A percentile compares a stretch with the other conserved stretches of the same genome.
Conservation (phyloP, 2,329 filamentous ascomycete species). For the Metarhizium sp. region DNA sequence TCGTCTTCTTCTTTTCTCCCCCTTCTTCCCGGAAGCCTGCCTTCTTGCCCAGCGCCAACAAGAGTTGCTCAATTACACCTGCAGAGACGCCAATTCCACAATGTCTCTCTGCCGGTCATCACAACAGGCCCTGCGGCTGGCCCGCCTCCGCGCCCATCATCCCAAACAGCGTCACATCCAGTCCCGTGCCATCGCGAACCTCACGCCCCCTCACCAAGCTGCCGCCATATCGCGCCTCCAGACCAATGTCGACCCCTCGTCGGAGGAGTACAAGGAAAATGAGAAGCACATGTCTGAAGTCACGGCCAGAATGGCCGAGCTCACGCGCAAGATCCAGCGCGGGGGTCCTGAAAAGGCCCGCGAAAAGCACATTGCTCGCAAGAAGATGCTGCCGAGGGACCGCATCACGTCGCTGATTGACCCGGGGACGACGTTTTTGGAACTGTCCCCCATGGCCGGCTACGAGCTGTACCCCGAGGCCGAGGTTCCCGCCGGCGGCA, state of each 20-base stretch:
- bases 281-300: slow-evolving; percentile 65
- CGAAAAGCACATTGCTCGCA: slow-evolving; percentile 76
- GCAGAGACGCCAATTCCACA: slow-evolving; percentile 6
- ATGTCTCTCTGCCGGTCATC: slow-evolving; percentile 42
- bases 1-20: not conserved
- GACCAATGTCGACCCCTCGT: slow-evolving; percentile 65
- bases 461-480: slow-evolving; percentile 79
- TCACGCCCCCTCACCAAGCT: slow-evolving; percentile 74
- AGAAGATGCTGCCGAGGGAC: slow-evolving; percentile 92
- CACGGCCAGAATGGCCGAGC: slow-evolving; percentile 54
- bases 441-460: slow-evolving; percentile 86
- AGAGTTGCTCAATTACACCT: not conserved
- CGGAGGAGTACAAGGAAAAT: slow-evolving; percentile 75
- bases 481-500: slow-evolving; percentile 80
- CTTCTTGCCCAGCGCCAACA: not conserved
- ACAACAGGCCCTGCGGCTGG: slow-evolving; percentile 30
- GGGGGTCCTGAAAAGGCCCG: slow-evolving; percentile 76
- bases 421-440: slow-evolving; percentile 80
- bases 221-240: slow-evolving; percentile 73
- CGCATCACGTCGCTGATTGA: slow-evolving; percentile 81
- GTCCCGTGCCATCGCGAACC: slow-evolving; percentile 52
- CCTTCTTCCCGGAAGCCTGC: not conserved
- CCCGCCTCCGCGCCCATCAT: slow-evolving; percentile 24
- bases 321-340: slow-evolving; percentile 62
- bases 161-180: slow-evolving; percentile 6